A percentile compares a stretch with the other conserved stretches of the same genome.
Evolutionary conservation across 352 stramenopile species (phyloP).

Genomic region (Pythium utonaiense): DNA sequence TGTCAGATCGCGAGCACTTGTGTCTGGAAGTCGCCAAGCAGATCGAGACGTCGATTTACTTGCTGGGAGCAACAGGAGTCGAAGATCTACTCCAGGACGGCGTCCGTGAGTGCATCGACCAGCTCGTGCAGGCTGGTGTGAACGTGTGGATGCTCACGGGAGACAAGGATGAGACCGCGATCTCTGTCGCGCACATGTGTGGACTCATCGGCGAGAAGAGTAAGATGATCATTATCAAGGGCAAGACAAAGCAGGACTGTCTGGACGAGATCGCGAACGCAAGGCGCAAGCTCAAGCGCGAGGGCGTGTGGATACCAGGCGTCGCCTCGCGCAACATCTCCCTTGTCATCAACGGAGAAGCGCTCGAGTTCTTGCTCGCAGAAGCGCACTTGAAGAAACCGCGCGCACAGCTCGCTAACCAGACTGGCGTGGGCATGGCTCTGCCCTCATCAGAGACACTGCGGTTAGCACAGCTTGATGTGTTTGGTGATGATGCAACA

Average conservation of each 20-base stretch:
- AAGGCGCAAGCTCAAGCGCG: constrained; percentile 64
- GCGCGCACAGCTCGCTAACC: neutral
- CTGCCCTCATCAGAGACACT: constrained; percentile 17
- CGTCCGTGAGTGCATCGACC: constrained; percentile 95
- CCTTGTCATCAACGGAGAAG: constrained; percentile 80
- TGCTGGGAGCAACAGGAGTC: constrained; percentile 95
- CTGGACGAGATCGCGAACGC: constrained; percentile 79
- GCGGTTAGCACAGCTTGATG: constrained; percentile 20
- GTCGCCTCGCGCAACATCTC: constrained; percentile 70
- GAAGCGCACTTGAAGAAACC: constrained; percentile 27
- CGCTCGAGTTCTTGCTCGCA: constrained; percentile 64
- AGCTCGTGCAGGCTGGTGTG: constrained; percentile 93
- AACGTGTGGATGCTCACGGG: constrained; percentile 99
- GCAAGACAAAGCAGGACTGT: constrained; percentile 73
- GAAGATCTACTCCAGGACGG: constrained; percentile 97
- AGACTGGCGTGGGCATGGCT: constrained; percentile 4
- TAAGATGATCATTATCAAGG: constrained; percentile 83
- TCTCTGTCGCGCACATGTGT: constrained; percentile 98
- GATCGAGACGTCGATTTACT: constrained; percentile 81
- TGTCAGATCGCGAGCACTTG: constrained; percentile 55
- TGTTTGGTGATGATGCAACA: constrained; percentile 26
- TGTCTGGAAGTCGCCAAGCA: constrained; percentile 68
- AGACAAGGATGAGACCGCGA: constrained; percentile 99
- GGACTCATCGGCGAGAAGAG: constrained; percentile 83
- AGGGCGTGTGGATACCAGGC: constrained; percentile 75